Evolutionary conservation across 805 yeast species (phyloP).

Genomic region (Candida ortonii): DNA sequence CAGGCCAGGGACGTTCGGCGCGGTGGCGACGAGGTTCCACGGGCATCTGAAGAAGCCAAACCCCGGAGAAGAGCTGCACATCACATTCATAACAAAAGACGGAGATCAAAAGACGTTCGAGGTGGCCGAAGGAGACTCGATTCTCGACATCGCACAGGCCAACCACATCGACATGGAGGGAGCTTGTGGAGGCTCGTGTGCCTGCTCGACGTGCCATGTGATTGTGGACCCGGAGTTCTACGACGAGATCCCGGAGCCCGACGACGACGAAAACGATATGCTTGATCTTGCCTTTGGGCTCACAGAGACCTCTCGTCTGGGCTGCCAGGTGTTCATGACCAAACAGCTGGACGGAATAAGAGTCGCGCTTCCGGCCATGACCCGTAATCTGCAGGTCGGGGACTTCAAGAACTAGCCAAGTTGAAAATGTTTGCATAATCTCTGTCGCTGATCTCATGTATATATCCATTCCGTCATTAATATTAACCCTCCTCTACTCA

Average conservation of each 20-base stretch:
- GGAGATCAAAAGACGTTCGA: constrained; percentile 80
- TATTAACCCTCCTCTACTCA: background rate
- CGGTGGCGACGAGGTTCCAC: constrained; percentile 40
- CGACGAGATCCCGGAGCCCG: constrained; percentile 90
- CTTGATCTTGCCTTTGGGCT: constrained; percentile 95
- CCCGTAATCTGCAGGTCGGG: constrained; percentile 80
- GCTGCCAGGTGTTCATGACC: constrained; percentile 88
- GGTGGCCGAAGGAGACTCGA: constrained; percentile 87
- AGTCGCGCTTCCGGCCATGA: constrained; percentile 96
- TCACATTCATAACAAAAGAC: constrained; percentile 89
- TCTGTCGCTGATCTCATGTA: constrained; percentile 2
- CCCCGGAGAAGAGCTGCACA: constrained; percentile 85
- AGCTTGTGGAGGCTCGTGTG: constrained; percentile 99
- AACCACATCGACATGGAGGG: constrained; percentile 93
- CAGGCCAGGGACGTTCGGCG: constrained; percentile 15
- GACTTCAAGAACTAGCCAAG: constrained; percentile 55
- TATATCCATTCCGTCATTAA: constrained; percentile 2
- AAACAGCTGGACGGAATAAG: constrained; percentile 90
- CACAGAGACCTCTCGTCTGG: constrained; percentile 93
- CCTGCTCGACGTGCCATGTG: constrained; percentile 96
- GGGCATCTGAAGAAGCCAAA: constrained; percentile 90
- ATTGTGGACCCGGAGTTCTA: constrained; percentile 94
- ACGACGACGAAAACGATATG: constrained; percentile 98
- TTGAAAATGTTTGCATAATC: too few relatives aligned
- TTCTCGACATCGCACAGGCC: constrained; percentile 93